Evolutionary conservation across 257 asterid genomes (phyloP).

Genomic region (Nicotiana sylvestris): DNA sequence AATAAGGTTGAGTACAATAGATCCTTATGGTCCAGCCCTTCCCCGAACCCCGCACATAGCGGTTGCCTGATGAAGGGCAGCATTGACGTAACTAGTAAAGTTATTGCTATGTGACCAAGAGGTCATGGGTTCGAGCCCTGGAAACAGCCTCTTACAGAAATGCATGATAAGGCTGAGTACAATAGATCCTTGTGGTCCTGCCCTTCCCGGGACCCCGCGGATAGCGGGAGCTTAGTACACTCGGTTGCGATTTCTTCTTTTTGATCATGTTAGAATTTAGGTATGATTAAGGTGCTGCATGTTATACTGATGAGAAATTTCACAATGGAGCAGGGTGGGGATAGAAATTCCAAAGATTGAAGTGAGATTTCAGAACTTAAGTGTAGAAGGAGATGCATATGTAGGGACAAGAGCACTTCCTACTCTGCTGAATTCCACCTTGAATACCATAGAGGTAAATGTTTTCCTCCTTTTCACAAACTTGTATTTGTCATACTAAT

Average conservation of each 20-base stretch:
- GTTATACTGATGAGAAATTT: neutral
- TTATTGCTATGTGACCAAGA: too few species aligned
- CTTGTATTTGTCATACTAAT: neutral
- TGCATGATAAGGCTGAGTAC: too few species aligned
- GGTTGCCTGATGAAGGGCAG: too few species aligned
- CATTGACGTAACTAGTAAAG: too few species aligned
- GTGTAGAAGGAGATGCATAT: conserved; percentile 78
- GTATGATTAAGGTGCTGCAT: neutral
- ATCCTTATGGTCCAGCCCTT: too few species aligned
- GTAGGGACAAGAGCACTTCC: conserved; percentile 83
- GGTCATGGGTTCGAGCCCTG: too few species aligned
- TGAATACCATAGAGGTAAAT: conserved; percentile 67
- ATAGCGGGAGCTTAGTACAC: too few species aligned
- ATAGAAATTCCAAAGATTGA: conserved; percentile 80
- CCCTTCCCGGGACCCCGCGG: too few species aligned
- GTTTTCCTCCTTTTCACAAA: neutral
- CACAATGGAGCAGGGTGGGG: conserved; percentile 51
- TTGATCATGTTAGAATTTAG: neutral
- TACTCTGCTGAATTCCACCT: conserved; percentile 70
- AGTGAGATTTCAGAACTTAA: conserved; percentile 66
- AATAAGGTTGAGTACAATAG: too few species aligned
- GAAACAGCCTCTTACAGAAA: too few species aligned
- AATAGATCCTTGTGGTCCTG: too few species aligned
- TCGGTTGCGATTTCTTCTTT: neutral
- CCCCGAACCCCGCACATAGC: too few species aligned